A percentile compares a stretch with the other conserved stretches of the same genome.
phyloP scores from a whole-genome alignment of 352 stramenopile genomes.

The Pythium pectinolyticum region DNA sequence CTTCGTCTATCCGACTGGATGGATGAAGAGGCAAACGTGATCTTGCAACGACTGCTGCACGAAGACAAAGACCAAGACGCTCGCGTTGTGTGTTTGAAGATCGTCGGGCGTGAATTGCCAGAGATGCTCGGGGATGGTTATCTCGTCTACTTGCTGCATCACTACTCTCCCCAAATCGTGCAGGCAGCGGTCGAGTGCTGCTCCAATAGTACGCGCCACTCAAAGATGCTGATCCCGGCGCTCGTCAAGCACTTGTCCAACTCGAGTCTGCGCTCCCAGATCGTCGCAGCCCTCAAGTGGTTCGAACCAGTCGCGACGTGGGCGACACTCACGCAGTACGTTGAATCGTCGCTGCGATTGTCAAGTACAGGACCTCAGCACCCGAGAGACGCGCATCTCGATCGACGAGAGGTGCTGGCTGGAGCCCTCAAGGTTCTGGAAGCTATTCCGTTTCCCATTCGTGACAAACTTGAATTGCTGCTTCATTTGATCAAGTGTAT shows the following conservation, averaged over 20 bases:
- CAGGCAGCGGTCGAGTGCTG: slow-evolving; percentile 82
- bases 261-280: slow-evolving; percentile 57
- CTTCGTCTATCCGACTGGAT: slow-evolving; percentile 82
- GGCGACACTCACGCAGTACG: slow-evolving; percentile 67
- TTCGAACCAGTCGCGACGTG: slow-evolving; percentile 70
- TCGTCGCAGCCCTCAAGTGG: slow-evolving; percentile 65
- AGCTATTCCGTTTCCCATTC: slow-evolving; percentile 48
- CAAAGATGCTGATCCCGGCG: slow-evolving; percentile 80
- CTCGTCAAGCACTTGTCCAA: slow-evolving; percentile 80
- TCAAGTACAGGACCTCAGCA: slow-evolving; percentile 8
- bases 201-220: slow-evolving; percentile 71
- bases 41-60: slow-evolving; percentile 77
- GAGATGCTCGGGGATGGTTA: slow-evolving; percentile 83
- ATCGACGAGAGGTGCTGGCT: slow-evolving; percentile 54
- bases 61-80: slow-evolving; percentile 72
- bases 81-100: slow-evolving; percentile 78
- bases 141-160: slow-evolving; percentile 81
- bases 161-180: slow-evolving; percentile 67
- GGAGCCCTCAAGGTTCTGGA: slow-evolving; percentile 72
- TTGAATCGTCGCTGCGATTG: slow-evolving; percentile 41
- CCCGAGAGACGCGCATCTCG: slow-evolving; percentile 15
- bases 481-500: slow-evolving; percentile 62
- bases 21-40: slow-evolving; percentile 79
- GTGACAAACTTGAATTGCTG: slow-evolving; percentile 71
- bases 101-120: slow-evolving; percentile 78